A percentile compares a stretch with the other conserved stretches of the same genome.
These are phyloP conservation scores for Schizochytrium sp. DNA, from an alignment of 108 stramenopile species.

Conservation along the genomic window DNA sequence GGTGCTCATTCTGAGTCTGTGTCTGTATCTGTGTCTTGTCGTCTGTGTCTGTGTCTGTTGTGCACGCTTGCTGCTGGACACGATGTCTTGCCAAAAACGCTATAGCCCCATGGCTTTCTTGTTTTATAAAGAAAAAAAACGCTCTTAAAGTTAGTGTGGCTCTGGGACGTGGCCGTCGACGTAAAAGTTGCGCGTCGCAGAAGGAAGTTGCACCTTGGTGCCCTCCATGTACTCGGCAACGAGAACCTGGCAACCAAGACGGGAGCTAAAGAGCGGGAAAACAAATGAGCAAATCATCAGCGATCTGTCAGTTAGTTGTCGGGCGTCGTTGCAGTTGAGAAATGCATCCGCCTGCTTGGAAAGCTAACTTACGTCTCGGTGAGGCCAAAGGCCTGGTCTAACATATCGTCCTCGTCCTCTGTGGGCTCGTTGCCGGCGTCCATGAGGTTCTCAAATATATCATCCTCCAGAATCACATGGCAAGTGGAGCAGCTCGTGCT, in stretches of 20 bases:
- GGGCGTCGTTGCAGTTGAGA: too few relatives aligned
- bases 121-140: not conserved
- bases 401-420: constrained; percentile 86
- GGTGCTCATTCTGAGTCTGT: too few relatives aligned
- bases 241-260: constrained; percentile 86
- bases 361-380: constrained; percentile 52
- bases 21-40: too few relatives aligned
- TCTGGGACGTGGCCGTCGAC: constrained; percentile 97
- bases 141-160: constrained; percentile 65
- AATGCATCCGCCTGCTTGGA: too few relatives aligned
- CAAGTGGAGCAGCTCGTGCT: constrained; percentile 94
- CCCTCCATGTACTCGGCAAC: constrained; percentile 78
- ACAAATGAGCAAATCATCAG: not conserved
- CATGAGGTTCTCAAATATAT: constrained; percentile 61
- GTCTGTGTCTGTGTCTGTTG: too few relatives aligned
- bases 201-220: constrained; percentile 72
- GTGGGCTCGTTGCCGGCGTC: constrained; percentile 34
- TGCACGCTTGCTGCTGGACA: too few relatives aligned
- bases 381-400: constrained; percentile 95
- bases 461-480: constrained; percentile 78
- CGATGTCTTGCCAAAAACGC: too few relatives aligned
- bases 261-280: constrained; percentile 37
- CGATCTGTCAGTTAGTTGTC: not conserved
- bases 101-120: too few relatives aligned
- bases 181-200: constrained; percentile 88